A percentile compares a stretch with the other conserved stretches of the same genome.
These are phyloP conservation scores for Flaveria robusta DNA, from an alignment of 129 eudicot species.

Conservation along the genomic window DNA sequence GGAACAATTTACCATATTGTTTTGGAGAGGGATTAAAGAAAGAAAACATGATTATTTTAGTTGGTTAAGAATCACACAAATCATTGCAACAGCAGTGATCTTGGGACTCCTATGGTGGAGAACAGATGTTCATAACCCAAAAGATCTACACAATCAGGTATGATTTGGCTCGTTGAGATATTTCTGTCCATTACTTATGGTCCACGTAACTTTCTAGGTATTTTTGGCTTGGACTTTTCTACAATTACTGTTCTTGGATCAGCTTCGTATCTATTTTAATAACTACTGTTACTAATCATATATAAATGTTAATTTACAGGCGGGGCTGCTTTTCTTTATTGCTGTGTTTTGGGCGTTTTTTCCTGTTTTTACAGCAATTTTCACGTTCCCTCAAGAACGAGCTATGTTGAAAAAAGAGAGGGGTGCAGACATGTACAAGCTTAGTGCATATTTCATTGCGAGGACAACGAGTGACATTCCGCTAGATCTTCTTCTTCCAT, in stretches of 20 bases:
- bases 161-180: no score
- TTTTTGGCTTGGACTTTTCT: no score
- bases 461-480: constrained; percentile 90
- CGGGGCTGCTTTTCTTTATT: constrained; percentile 76
- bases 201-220: no score
- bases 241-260: no score
- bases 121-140: constrained; percentile 44
- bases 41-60: constrained; percentile 58
- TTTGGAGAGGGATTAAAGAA: constrained; percentile 53
- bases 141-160: constrained; percentile 78
- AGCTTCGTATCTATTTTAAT: not conserved
- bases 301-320: constrained; percentile 49
- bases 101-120: constrained; percentile 58
- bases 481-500: constrained; percentile 76
- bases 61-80: constrained; percentile 47
- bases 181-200: no score
- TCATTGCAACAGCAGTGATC: constrained; percentile 52
- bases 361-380: constrained; percentile 93
- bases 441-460: constrained; percentile 90
- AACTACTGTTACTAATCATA: not conserved
- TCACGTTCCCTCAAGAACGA: constrained; percentile 93
- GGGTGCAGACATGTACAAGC: constrained; percentile 85
- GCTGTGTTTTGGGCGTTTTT: constrained; percentile 95
- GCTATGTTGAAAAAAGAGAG: constrained; percentile 90
- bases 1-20: constrained; percentile 44